Evolutionary conservation across 140 eudicot genomes (phyloP).

Genomic region (Cichorium intybus): DNA sequence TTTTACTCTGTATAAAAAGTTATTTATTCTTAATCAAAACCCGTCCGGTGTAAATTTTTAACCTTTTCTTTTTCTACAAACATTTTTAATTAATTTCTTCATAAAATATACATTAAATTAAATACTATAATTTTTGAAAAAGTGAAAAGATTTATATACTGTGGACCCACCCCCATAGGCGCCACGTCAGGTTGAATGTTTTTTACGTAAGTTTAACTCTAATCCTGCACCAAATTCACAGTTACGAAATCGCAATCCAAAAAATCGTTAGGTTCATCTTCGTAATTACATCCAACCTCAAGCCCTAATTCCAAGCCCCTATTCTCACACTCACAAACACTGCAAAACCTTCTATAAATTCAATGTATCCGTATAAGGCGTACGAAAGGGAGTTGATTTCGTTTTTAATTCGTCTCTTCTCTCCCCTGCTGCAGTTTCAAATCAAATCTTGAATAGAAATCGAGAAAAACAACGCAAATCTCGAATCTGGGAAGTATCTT

Average conservation of each 20-base stretch:
- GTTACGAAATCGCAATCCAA: conserved; percentile 13
- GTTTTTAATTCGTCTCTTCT: conserved; percentile 11
- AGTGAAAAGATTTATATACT: background rate
- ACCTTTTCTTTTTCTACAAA: no score
- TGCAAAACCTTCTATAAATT: conserved; percentile 21
- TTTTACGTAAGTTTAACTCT: conserved; percentile 6
- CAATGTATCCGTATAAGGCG: conserved; percentile 18
- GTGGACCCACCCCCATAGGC: conserved; percentile 10
- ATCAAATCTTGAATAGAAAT: conserved; percentile 16
- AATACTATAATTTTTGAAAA: background rate
- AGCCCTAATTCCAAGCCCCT: conserved; percentile 18
- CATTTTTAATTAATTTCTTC: no score
- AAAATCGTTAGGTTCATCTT: conserved; percentile 25
- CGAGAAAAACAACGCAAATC: conserved; percentile 5
- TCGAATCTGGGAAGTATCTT: conserved; percentile 14
- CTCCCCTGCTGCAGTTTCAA: background rate
- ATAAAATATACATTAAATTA: background rate
- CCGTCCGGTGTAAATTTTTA: no score
- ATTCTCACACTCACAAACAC: background rate
- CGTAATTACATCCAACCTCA: conserved; percentile 32
- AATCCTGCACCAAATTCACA: conserved; percentile 13
- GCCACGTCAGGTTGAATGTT: conserved; percentile 23
- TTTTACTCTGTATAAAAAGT: no score
- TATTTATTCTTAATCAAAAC: no score
- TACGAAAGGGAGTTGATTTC: conserved; percentile 24